Conservation (phyloP, 495 filamentous ascomycete genomes). For the Aspergillus leporis region DNA sequence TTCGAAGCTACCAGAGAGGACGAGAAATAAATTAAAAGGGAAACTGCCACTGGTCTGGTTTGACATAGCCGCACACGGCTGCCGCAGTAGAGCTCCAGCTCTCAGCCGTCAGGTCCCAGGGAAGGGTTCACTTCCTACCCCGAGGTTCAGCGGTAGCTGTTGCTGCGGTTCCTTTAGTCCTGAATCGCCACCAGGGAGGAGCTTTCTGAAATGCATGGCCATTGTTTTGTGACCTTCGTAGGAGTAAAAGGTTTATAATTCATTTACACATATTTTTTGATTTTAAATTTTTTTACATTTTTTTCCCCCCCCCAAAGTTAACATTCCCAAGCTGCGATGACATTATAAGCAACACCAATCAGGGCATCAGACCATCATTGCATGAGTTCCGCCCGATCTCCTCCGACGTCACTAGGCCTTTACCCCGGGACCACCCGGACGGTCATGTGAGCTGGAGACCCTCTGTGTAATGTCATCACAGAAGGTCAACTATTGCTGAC, state of each 20-base stretch:
- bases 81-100: neutral
- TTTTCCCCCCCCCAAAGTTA: neutral
- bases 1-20: slow-evolving; percentile 9
- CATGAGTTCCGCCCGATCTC: neutral
- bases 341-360: too few relatives aligned
- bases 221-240: too few relatives aligned
- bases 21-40: slow-evolving; percentile 4
- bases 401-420: slow-evolving; percentile 6
- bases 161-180: neutral
- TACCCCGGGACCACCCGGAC: slow-evolving; percentile 22
- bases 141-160: slow-evolving; percentile 11
- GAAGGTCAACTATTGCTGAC: too few relatives aligned
- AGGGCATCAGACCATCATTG: slow-evolving; percentile 3
- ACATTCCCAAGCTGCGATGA: too few relatives aligned
- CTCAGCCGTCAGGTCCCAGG: slow-evolving; percentile 2
- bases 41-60: neutral
- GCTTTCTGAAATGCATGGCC: too few relatives aligned
- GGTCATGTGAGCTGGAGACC: neutral
- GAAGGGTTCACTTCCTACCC: slow-evolving; percentile 6
- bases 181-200: neutral
- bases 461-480: neutral
- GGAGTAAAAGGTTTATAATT: too few relatives aligned
- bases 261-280: neutral
- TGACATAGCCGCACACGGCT: neutral
- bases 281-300: neutral